Evolutionary conservation across 176 grass and related monocot species (phyloP).

Genomic region (Paspalum vaginatum): DNA sequence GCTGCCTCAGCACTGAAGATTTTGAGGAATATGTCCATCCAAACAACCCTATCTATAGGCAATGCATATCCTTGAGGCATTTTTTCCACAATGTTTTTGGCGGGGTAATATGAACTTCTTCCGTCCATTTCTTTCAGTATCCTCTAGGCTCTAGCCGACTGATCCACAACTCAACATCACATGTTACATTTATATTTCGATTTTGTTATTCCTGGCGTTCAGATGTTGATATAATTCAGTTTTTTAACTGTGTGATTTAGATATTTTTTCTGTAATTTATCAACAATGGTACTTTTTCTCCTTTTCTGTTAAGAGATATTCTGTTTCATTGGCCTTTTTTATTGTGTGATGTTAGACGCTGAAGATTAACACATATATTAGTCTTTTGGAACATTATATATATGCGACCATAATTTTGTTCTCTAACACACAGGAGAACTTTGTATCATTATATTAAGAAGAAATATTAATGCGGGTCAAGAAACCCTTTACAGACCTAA

Average conservation of each 20-base stretch:
- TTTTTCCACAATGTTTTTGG: slow-evolving; percentile 78
- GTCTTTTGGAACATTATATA: background rate
- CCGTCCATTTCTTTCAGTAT: background rate
- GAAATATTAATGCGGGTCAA: no score
- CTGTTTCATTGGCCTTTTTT: background rate
- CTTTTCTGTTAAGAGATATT: background rate
- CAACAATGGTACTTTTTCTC: background rate
- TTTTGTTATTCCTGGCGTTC: slow-evolving; percentile 33
- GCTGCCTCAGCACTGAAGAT: slow-evolving; percentile 69
- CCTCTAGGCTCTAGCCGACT: background rate
- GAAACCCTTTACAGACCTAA: no score
- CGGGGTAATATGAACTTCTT: slow-evolving; percentile 57
- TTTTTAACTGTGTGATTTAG: background rate
- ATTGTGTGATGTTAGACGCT: slow-evolving; percentile 18
- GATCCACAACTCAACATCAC: background rate
- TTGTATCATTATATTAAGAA: no score
- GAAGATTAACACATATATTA: background rate
- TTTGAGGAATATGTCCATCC: slow-evolving; percentile 81
- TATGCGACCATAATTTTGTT: background rate
- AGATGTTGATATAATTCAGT: slow-evolving; percentile 16
- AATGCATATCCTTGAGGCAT: slow-evolving; percentile 72
- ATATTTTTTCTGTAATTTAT: background rate
- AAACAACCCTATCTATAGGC: slow-evolving; percentile 75
- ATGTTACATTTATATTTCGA: background rate
- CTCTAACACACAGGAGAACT: no score